These are phyloP conservation scores for Leccinum incarnatum DNA, from an alignment of 768 basidiomycete genomes.

Conservation along the genomic window DNA sequence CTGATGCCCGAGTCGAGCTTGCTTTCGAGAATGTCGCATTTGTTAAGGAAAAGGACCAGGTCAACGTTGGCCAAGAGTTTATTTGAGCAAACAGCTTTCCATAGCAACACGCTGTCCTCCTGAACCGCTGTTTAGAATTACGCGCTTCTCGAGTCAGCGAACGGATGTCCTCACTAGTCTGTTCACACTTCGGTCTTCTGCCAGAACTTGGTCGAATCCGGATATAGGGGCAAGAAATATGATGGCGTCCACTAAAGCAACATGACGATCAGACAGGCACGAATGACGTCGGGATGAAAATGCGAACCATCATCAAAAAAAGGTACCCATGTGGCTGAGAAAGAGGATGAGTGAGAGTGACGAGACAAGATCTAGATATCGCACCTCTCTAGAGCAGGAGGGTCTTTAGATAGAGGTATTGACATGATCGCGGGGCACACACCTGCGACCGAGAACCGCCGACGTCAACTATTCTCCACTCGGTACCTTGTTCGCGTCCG, in stretches of 20 bases:
- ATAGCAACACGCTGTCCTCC: conserved; percentile 77
- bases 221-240: conserved; percentile 61
- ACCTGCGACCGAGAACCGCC: conserved; percentile 54
- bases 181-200: conserved; percentile 52
- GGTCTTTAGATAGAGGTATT: conserved; percentile 4
- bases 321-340: conserved; percentile 49
- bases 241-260: conserved; percentile 40
- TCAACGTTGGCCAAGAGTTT: conserved; percentile 68
- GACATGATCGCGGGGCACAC: conserved; percentile 15
- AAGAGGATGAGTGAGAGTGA: conserved; percentile 10
- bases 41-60: conserved; percentile 79
- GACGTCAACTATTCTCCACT: conserved; percentile 56
- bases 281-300: not conserved
- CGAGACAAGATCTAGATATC: conserved; percentile 15
- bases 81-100: conserved; percentile 72
- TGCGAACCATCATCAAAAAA: conserved; percentile 51
- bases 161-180: conserved; percentile 38
- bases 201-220: conserved; percentile 52
- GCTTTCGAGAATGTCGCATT: conserved; percentile 68
- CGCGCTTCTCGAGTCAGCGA: not conserved
- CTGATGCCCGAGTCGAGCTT: conserved; percentile 66
- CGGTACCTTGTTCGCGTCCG: conserved; percentile 48
- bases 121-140: conserved; percentile 23
- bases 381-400: conserved; percentile 31
- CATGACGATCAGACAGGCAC: not conserved